phyloP scores from a whole-genome alignment of 2,329 filamentous ascomycete species.

The Aspergillus jensenii region DNA sequence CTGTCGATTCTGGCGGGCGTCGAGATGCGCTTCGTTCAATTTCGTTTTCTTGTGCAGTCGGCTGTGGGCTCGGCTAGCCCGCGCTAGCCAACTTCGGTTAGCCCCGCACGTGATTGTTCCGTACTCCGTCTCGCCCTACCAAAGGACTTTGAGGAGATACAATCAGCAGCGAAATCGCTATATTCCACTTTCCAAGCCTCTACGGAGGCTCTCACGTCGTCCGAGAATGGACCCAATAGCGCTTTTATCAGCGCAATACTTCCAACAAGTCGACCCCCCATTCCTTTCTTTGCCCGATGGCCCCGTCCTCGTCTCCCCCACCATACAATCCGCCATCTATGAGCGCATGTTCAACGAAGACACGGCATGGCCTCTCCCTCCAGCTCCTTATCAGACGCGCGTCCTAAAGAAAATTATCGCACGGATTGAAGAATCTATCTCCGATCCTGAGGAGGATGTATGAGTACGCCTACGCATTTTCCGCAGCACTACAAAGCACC shows the following conservation, averaged over 20 bases:
- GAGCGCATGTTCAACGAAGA: conserved; percentile 64
- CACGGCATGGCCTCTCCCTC: conserved; percentile 58
- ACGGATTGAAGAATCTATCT: conserved; percentile 70
- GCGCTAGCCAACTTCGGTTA: conserved; percentile 30
- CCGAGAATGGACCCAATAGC: conserved; percentile 25
- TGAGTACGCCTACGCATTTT: conserved; percentile 18
- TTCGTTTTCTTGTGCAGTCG: conserved; percentile 32
- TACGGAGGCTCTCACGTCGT: background rate
- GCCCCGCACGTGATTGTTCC: background rate
- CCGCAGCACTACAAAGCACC: background rate
- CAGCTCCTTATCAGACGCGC: conserved; percentile 67
- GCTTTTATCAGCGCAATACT: conserved; percentile 65
- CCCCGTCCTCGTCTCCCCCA: conserved; percentile 57
- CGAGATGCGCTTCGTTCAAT: conserved; percentile 35
- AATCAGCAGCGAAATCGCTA: background rate
- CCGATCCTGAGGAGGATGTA: conserved; percentile 86
- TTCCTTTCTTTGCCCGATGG: conserved; percentile 62
- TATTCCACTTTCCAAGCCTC: background rate
- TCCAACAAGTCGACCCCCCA: conserved; percentile 68
- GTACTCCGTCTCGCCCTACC: background rate
- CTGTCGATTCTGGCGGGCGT: conserved; percentile 30
- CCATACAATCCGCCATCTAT: conserved; percentile 68
- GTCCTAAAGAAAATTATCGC: conserved; percentile 72
- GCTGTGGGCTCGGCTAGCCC: conserved; percentile 45
- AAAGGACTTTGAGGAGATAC: background rate